Conservation (phyloP, 2,329 filamentous ascomycete species). For the Fusarium avenaceum region DNA sequence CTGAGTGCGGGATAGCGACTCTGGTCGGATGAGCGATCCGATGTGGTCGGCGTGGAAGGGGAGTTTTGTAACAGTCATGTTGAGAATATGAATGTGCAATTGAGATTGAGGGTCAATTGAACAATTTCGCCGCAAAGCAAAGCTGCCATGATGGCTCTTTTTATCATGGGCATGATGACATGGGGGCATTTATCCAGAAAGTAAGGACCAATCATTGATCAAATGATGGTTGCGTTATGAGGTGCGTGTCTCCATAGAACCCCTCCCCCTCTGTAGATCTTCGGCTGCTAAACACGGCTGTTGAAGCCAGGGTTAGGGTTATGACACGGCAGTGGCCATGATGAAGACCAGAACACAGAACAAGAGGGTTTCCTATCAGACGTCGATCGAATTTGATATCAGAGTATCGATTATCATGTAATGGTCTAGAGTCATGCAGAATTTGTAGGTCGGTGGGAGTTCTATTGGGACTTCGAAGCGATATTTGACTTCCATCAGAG, state of each 20-base stretch:
- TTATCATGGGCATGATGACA: slow-evolving; percentile 43
- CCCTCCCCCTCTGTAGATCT: slow-evolving; percentile 47
- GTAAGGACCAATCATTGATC: slow-evolving; percentile 26
- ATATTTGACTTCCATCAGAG: background rate
- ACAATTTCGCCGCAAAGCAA: slow-evolving; percentile 1
- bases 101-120: slow-evolving; percentile 17
- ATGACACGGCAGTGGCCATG: slow-evolving; percentile 1
- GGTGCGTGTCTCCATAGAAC: slow-evolving; percentile 40
- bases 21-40: slow-evolving; percentile 77
- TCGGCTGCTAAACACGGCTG: slow-evolving; percentile 48
- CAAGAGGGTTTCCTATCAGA: background rate
- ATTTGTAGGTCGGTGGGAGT: background rate
- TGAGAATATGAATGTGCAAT: slow-evolving; percentile 3
- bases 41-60: slow-evolving; percentile 81
- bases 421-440: background rate
- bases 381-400: background rate
- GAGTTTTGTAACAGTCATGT: slow-evolving; percentile 50
- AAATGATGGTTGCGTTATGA: slow-evolving; percentile 40
- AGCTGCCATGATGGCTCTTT: slow-evolving; percentile 37
- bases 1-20: slow-evolving; percentile 69
- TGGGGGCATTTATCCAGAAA: slow-evolving; percentile 26
- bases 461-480: background rate
- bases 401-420: background rate
- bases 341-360: background rate
- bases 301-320: slow-evolving; percentile 39